Conservation (phyloP, 495 filamentous ascomycete species). For the Cercophora sp. region DNA sequence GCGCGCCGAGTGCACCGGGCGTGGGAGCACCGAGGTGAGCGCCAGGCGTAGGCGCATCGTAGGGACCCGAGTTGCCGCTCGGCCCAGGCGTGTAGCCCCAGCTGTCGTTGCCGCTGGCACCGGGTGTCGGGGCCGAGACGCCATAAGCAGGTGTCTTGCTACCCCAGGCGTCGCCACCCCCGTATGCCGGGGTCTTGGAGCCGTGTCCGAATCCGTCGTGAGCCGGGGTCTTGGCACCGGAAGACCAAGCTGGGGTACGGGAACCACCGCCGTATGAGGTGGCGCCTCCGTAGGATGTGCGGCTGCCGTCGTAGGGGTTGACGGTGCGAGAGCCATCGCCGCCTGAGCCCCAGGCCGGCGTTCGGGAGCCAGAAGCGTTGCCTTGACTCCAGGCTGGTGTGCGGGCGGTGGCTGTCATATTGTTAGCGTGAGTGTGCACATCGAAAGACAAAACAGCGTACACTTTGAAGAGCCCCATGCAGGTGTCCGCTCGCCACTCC, state of each 20-base stretch:
- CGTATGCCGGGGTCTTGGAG: constrained; percentile 68
- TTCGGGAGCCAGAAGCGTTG: constrained; percentile 52
- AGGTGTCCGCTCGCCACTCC: constrained; percentile 61
- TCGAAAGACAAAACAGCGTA: constrained; percentile 41
- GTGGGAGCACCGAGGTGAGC: constrained; percentile 66
- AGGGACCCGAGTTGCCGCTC: constrained; percentile 62
- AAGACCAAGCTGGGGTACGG: constrained; percentile 51
- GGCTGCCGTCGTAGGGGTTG: constrained; percentile 75
- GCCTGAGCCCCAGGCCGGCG: constrained; percentile 79
- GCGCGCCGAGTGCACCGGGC: constrained; percentile 65
- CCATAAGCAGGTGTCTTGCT: constrained; percentile 74
- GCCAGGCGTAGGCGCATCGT: constrained; percentile 77
- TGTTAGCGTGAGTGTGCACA: constrained; percentile 21
- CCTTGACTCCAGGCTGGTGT: constrained; percentile 66
- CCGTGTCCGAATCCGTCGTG: constrained; percentile 62
- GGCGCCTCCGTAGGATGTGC: constrained; percentile 61
- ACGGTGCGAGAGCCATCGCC: constrained; percentile 71
- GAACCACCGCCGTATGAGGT: constrained; percentile 56
- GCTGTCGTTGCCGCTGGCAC: constrained; percentile 44
- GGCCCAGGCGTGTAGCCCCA: constrained; percentile 50
- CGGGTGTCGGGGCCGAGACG: constrained; percentile 51
- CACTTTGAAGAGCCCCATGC: constrained; percentile 61
- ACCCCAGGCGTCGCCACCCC: constrained; percentile 66
- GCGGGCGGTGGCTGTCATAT: constrained; percentile 37
- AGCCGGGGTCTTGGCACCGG: constrained; percentile 55